Base-by-base conservation (phyloP, 345 rosid species). In the Melaleuca alternifolia region DNA sequence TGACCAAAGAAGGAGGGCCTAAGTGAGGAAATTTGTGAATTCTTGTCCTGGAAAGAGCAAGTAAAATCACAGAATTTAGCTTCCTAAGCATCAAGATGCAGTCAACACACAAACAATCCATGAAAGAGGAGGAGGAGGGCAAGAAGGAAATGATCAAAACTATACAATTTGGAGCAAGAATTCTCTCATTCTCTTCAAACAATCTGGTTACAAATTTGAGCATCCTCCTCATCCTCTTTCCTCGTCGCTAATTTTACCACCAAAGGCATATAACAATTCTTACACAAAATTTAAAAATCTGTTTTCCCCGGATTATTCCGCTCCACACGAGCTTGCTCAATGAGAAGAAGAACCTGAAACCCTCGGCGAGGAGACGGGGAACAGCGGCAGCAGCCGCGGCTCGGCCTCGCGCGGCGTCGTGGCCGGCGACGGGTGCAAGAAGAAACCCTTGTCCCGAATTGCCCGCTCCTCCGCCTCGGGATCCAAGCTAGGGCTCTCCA, bases 301-400 rank as follows among this genome's bases (percentile, higher is more conserved):
- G n/a, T 18, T 18, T 37, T 0, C 6, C 13, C 81, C 24, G 26
- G 81, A 71, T 71, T 71, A 44, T 71, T 71, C 37, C 81, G 10
- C 48, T 71, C 20, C 48, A 21, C 79, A 21, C 79, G 11, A 85
- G 61, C 51, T 50, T 46, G 28, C 62, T 83, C 93, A 88, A 76
- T 90, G 83, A 90, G 95, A 90, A 51, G 62, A 54, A 44, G 92
- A 88, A 50, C 95, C 96, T 90, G 96, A 91, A 84, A 92, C 92
- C 87, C 98, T 90, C 21, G 98, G 99, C 10, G 99, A 96, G 37
- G 95, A 93, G 33, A 95, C 94, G 23, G 99, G 99, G 81, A 96
- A 97, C 21, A 97, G 97, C 62, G 98, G 97, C 89, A 97, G 90
- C 85, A 97, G 92, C 52, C 94, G 91, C 5, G 97, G 99, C 92